These are phyloP conservation scores for Rutstroemia sp. DNA, from an alignment of 2,329 filamentous ascomycete species.

Conservation along the genomic window DNA sequence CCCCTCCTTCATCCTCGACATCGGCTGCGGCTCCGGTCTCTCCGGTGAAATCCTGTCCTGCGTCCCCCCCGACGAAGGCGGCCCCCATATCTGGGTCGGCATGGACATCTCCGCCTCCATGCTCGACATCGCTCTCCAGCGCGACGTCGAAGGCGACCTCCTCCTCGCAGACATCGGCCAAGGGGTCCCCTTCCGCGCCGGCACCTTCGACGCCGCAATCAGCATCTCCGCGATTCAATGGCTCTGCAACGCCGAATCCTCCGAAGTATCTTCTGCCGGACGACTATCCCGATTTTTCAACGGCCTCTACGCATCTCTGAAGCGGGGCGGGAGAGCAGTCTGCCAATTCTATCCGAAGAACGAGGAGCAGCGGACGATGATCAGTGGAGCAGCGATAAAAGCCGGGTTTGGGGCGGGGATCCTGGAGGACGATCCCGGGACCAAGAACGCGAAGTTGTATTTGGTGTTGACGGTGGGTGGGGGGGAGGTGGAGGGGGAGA, in stretches of 20 bases:
- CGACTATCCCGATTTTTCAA: slow-evolving; percentile 84
- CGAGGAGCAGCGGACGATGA: slow-evolving; percentile 84
- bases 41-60: slow-evolving; percentile 87
- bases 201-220: slow-evolving; percentile 90
- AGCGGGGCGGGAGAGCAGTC: slow-evolving; percentile 79
- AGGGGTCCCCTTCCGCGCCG: slow-evolving; percentile 86
- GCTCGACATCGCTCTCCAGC: slow-evolving; percentile 87
- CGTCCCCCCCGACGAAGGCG: slow-evolving; percentile 61
- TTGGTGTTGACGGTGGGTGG: slow-evolving; percentile 85
- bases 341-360: slow-evolving; percentile 99
- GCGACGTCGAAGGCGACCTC: slow-evolving; percentile 90
- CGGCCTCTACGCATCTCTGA: slow-evolving; percentile 76
- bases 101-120: slow-evolving; percentile 96
- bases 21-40: slow-evolving; percentile 93
- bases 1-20: slow-evolving; percentile 85
- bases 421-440: slow-evolving; percentile 89
- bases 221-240: slow-evolving; percentile 96
- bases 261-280: slow-evolving; percentile 72
- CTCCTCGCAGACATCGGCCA: slow-evolving; percentile 92
- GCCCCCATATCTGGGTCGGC: slow-evolving; percentile 91
- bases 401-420: slow-evolving; percentile 94
- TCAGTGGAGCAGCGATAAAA: slow-evolving; percentile 80
- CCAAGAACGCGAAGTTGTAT: slow-evolving; percentile 96
- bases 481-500: slow-evolving; percentile 34
- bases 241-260: slow-evolving; percentile 92